Conservation (phyloP, 2,329 filamentous ascomycete genomes). For the Furcasterigmium sp. region DNA sequence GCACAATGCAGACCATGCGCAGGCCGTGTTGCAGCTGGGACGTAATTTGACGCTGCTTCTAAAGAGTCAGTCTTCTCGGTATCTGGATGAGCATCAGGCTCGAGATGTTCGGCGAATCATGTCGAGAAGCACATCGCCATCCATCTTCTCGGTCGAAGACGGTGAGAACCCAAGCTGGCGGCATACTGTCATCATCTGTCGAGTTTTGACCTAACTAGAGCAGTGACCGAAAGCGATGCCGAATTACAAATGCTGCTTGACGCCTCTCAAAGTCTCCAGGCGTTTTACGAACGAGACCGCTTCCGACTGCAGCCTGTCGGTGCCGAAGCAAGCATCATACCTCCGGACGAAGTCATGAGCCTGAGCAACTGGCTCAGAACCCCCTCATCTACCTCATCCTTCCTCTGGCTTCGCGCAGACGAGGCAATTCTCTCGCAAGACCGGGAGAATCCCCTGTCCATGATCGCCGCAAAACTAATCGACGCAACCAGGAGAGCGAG, state of each 20-base stretch:
- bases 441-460: not conserved
- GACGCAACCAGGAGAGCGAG: not conserved
- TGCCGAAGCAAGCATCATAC: not conserved
- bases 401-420: not conserved
- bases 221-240: not conserved
- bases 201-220: not conserved
- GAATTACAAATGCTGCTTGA: not conserved
- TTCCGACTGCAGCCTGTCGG: not conserved
- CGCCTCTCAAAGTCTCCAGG: not conserved
- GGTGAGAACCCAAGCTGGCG: not conserved
- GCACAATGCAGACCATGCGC: not conserved
- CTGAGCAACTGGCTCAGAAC: not conserved
- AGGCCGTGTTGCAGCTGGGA: not conserved
- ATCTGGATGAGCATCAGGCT: not conserved
- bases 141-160: not conserved
- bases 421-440: not conserved
- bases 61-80: not conserved
- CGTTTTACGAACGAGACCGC: not conserved
- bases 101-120: not conserved
- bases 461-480: not conserved
- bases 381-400: not conserved
- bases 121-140: not conserved
- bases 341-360: not conserved
- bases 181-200: not conserved
- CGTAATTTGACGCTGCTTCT: not conserved